These are phyloP conservation scores for Starmerella geochares DNA, from an alignment of 805 yeast genomes.

Conservation along the genomic window DNA sequence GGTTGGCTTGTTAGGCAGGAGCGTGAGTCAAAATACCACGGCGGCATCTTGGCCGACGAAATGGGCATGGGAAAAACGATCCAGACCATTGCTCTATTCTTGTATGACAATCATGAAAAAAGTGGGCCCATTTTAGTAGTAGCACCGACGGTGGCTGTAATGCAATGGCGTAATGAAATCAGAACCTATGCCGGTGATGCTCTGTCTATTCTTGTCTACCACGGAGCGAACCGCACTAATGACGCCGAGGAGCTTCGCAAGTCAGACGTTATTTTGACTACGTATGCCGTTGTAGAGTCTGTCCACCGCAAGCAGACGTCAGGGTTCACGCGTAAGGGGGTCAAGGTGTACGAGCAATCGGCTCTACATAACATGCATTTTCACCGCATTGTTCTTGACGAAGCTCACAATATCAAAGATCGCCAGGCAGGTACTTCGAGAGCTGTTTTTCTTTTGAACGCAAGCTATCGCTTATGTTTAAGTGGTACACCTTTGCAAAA, in stretches of 20 bases:
- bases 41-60: slow-evolving; percentile 95
- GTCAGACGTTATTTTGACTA: slow-evolving; percentile 77
- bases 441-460: slow-evolving; percentile 67
- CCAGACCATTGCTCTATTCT: slow-evolving; percentile 81
- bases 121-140: slow-evolving; percentile 77
- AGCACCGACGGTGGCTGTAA: slow-evolving; percentile 96
- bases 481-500: slow-evolving; percentile 96
- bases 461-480: slow-evolving; percentile 78
- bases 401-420: slow-evolving; percentile 95
- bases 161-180: slow-evolving; percentile 96
- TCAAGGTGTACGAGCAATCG: slow-evolving; percentile 62
- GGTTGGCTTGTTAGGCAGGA: slow-evolving; percentile 84
- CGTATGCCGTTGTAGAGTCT: slow-evolving; percentile 86
- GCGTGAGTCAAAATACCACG: slow-evolving; percentile 51
- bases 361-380: slow-evolving; percentile 64
- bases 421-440: slow-evolving; percentile 86
- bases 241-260: slow-evolving; percentile 45
- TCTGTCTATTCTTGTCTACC: slow-evolving; percentile 61
- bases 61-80: slow-evolving; percentile 99
- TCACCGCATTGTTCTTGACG: slow-evolving; percentile 83
- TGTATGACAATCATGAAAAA: slow-evolving; percentile 43
- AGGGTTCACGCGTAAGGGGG: slow-evolving; percentile 70
- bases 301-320: slow-evolving; percentile 69
- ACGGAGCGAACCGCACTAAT: slow-evolving; percentile 71
- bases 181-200: slow-evolving; percentile 67